Evolutionary conservation across 768 basidiomycete species (phyloP).

Genomic region (Harrya chromipes): DNA sequence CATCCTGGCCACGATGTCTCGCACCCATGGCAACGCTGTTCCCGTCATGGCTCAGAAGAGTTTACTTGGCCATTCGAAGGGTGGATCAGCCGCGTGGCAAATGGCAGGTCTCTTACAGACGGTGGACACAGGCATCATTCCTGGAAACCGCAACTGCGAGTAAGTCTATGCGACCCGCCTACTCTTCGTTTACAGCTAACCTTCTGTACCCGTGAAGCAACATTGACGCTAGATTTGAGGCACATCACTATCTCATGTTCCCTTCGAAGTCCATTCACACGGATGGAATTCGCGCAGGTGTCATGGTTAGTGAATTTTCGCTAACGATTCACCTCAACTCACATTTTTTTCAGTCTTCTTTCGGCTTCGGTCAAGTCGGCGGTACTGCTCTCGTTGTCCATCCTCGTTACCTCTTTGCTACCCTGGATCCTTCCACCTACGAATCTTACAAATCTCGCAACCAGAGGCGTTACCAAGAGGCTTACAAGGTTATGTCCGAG

Average conservation of each 20-base stretch:
- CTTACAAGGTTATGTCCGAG: slow-evolving; percentile 90
- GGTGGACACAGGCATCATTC: slow-evolving; percentile 80
- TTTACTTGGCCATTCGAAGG: slow-evolving; percentile 95
- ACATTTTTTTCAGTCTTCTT: slow-evolving; percentile 64
- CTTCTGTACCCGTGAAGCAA: slow-evolving; percentile 50
- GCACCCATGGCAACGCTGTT: slow-evolving; percentile 93
- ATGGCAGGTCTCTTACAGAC: slow-evolving; percentile 89
- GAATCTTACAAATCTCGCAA: slow-evolving; percentile 73
- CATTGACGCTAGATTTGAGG: slow-evolving; percentile 87
- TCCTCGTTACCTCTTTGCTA: slow-evolving; percentile 87
- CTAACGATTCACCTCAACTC: not conserved
- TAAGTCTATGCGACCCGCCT: slow-evolving; percentile 42
- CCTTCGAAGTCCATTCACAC: slow-evolving; percentile 96
- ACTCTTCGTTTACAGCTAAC: not conserved
- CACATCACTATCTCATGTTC: slow-evolving; percentile 92
- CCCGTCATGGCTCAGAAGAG: slow-evolving; percentile 98
- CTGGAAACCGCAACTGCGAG: slow-evolving; percentile 96
- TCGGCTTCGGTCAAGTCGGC: slow-evolving; percentile 98
- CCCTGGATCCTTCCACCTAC: slow-evolving; percentile 75
- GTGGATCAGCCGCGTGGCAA: slow-evolving; percentile 98
- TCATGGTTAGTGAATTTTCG: slow-evolving; percentile 59
- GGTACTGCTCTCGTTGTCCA: slow-evolving; percentile 86
- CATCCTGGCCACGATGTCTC: slow-evolving; percentile 82
- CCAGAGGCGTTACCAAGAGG: slow-evolving; percentile 59
- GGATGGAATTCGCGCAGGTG: slow-evolving; percentile 83